Base-by-base conservation (phyloP, 2,329 filamentous ascomycete genomes). In the Aspergillus ibericus region DNA sequence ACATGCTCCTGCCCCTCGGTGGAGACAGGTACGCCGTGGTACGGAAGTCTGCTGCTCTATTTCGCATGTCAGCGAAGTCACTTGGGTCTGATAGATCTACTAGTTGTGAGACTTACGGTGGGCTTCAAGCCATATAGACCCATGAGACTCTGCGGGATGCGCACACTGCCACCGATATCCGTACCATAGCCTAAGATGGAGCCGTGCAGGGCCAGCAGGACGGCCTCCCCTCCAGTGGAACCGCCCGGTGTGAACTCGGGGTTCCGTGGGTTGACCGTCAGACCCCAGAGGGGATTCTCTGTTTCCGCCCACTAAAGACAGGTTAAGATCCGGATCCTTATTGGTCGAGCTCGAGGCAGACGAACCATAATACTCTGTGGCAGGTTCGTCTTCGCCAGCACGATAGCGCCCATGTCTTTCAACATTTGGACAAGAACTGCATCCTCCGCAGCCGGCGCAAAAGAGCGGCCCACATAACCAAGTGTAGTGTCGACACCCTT, bases 1-100 rank as follows among this genome's bases (percentile, higher is more conserved):
- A 88, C 82, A 69, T 88, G 85, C 56, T 87, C 83, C 65, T 88
- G 85, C 34, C 86, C 85, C 40, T 87, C 84, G 0, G 83, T 87
- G 0, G 85, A 86, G 0, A 88, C 85, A 0, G 83, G 78, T 0
- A 85, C 83, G 0, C 84, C 85, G 12, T 78, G 67, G 52, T 88
- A 88, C 0, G 86, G 84, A 0, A 87, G 67, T 5, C 85, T 79
- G 2, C 78, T 76, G 62, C 82, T 86, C 83, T 86, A 32, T 51
- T 20, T 22, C 7, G n/a, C 36, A 29, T 32, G 15, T 42, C n/a
- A 54, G 79, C 60, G 79, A 79, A 59, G 75, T 79, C 22, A 53
- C 15, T 29, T 32, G 7, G 27, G 8, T 4, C 57, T 55, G 59
- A 46, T 25, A 46, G 9, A 10, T 20, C 18, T 16, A 4, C 40